Percentiles rank a stretch among this genome's conserved stretches.
These are phyloP conservation scores for Daucus carota DNA, from an alignment of 129 eudicot species.

Conservation along the genomic window DNA sequence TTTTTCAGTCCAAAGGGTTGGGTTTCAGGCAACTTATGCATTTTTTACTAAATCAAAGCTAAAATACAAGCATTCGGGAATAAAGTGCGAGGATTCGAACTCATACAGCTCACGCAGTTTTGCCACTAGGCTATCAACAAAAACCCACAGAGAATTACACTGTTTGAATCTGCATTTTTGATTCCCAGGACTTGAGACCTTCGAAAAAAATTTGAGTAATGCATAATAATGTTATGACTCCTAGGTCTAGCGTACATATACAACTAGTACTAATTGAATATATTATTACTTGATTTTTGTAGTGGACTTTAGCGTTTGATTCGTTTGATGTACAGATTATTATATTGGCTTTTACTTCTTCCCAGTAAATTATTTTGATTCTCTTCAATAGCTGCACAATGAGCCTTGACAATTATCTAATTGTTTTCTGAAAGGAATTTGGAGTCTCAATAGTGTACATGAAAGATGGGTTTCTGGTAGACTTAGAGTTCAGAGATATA, in stretches of 20 bases:
- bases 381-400: background rate
- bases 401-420: background rate
- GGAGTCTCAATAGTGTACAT: slow-evolving; percentile 46
- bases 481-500: slow-evolving; percentile 32
- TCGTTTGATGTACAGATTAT: background rate
- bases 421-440: slow-evolving; percentile 39
- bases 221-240: background rate
- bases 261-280: too few relatives aligned
- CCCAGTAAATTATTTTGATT: background rate
- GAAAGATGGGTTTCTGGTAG: slow-evolving; percentile 74
- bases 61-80: background rate
- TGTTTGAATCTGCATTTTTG: background rate
- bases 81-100: background rate
- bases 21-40: background rate
- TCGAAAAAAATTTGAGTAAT: background rate
- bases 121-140: background rate
- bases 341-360: background rate
- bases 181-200: background rate
- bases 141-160: too few relatives aligned
- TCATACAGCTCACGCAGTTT: background rate
- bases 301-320: background rate
- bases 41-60: background rate
- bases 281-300: background rate
- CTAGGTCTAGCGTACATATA: background rate
- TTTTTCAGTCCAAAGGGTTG: too few relatives aligned